Evolutionary conservation across 2,329 filamentous ascomycete genomes (phyloP).

Genomic region (Pseudocercospora ulei): DNA sequence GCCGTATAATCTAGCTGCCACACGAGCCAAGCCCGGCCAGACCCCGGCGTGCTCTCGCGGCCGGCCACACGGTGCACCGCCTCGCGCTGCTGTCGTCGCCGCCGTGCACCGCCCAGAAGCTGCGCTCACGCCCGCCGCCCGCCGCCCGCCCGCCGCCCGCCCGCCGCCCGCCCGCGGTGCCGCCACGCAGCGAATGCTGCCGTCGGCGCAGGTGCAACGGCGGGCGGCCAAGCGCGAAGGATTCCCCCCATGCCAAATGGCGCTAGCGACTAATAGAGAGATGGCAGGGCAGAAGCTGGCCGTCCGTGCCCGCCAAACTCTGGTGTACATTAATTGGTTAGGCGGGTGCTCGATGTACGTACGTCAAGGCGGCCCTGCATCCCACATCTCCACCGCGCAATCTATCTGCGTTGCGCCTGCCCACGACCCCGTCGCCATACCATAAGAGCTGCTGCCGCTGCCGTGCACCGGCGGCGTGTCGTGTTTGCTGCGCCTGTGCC

Average conservation of each 20-base stretch:
- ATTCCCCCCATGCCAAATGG: conserved; percentile 14
- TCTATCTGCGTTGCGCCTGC: conserved; percentile 14
- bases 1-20: conserved; percentile 8
- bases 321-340: conserved; percentile 9
- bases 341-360: conserved; percentile 14
- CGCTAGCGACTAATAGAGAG: conserved; percentile 8
- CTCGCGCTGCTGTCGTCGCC: too few species aligned
- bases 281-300: conserved; percentile 3
- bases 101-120: too few species aligned
- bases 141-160: too few species aligned
- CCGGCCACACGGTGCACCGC: too few species aligned
- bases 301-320: conserved; percentile 8
- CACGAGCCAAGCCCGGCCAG: conserved; percentile 6
- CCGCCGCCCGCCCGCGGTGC: too few species aligned
- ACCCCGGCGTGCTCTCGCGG: conserved; percentile 6
- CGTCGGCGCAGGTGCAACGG: background rate
- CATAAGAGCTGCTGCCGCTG: conserved; percentile 3
- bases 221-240: conserved; percentile 1
- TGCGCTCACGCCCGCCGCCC: too few species aligned
- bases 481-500: too few species aligned
- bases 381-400: conserved; percentile 15
- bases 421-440: conserved; percentile 3
- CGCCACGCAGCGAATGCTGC: too few species aligned
- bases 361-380: conserved; percentile 13
- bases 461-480: conserved; percentile 2